Base-by-base conservation (phyloP, 139 green algal species). In the Mesotaenium endlicherianum region DNA sequence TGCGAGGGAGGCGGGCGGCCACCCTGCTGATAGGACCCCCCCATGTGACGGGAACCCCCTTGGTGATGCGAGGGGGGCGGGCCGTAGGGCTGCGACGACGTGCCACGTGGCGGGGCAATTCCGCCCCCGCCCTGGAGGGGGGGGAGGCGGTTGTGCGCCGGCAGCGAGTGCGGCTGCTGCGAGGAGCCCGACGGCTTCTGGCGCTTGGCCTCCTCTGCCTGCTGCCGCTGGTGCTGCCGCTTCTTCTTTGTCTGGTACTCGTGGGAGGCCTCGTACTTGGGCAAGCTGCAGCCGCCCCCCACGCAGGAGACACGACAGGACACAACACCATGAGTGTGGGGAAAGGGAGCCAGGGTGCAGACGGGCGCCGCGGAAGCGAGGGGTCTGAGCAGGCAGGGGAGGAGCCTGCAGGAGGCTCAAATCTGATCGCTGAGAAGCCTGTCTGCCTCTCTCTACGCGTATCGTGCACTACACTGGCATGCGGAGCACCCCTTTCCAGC, bases 201-300 rank as follows among this genome's bases (percentile, higher is more conserved):
- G 26, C 53, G 30, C 42, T 82, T 82, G 8, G 75, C 75, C 75
- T 82, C 75, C 75, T 85, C 79, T 38, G 38, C 68, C 49, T 82
- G 60, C 72, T 84, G 76, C 50, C 71, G 39, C 71, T 42, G 26
- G 31, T 89, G 67, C 59, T 89, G 41, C 47, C 75, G 53, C 41
- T 50, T 87, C 58, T 90, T 90, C 74, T 90, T 90, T 38, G 86
- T 89, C 39, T 89, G 83, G 80, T 72, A 90, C 84, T 90, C 86
- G 34, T 90, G 86, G 1, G 85, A 91, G 0, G 72, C 26, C 70
- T 90, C 84, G 74, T 90, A 82, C 69, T 88, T 70, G 11, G 86
- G 86, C 67, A 90, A 44, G 36, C 59, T 85, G 81, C 43, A 42
- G n/a, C n/a, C n/a, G n/a, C n/a, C n/a, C n/a, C n/a, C n/a, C n/a